Conservation (phyloP, 169 alveolate genomes). For the Blepharisma undulans region DNA sequence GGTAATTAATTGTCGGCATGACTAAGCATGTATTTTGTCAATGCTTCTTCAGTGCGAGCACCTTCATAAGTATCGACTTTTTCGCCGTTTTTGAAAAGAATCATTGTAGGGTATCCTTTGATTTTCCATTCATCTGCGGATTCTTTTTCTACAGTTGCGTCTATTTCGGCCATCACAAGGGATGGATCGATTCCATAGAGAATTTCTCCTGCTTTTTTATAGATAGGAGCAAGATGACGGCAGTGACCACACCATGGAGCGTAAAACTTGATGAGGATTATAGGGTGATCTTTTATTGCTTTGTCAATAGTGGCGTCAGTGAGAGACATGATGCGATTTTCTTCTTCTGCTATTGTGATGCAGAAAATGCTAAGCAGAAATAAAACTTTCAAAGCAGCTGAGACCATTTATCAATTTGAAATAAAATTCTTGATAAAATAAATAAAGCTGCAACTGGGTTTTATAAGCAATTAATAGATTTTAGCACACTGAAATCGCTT, state of each 20-base stretch:
- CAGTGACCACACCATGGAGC: constrained; percentile 97
- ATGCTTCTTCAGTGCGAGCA: constrained; percentile 55
- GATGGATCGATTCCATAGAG: constrained; percentile 77
- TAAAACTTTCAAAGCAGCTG: neutral
- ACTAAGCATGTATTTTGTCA: neutral
- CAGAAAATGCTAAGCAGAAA: neutral
- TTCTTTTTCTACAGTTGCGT: constrained; percentile 84
- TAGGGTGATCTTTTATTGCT: constrained; percentile 71
- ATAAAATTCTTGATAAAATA: neutral
- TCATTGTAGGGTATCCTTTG: constrained; percentile 92
- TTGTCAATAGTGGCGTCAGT: constrained; percentile 88
- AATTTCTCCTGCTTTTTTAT: constrained; percentile 90
- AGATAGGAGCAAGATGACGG: constrained; percentile 93
- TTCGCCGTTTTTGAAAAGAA: constrained; percentile 83
- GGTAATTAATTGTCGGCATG: neutral
- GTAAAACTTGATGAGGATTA: constrained; percentile 88
- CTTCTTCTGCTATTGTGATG: neutral
- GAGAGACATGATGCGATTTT: constrained; percentile 31
- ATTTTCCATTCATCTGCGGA: constrained; percentile 85
- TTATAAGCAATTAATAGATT: no score
- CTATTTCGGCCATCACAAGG: constrained; percentile 89
- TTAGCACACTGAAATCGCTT: neutral
- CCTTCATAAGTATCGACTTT: constrained; percentile 47
- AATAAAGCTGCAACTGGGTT: no score
- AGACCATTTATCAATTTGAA: neutral